A percentile compares a stretch with the other conserved stretches of the same genome.
Evolutionary conservation across 176 grass and related monocot species (phyloP).

Genomic region (Panicum miliaceum): DNA sequence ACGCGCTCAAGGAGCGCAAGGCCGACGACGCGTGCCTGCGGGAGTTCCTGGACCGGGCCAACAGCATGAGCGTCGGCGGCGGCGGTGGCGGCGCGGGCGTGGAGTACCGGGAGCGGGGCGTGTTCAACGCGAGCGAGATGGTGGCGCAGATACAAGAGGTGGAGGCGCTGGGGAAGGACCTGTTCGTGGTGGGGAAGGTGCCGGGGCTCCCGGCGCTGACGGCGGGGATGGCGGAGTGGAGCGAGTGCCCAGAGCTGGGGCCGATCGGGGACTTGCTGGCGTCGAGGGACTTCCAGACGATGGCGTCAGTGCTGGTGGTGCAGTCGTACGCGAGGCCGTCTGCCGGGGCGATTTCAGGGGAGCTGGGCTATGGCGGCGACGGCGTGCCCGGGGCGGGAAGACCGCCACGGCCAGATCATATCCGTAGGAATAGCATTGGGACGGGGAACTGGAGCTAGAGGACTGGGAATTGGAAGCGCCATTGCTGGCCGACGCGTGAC

Average conservation of each 20-base stretch:
- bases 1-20: constrained; percentile 49
- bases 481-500: no score
- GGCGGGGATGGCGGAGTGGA: constrained; percentile 72
- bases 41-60: constrained; percentile 47
- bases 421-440: not conserved
- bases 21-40: constrained; percentile 56
- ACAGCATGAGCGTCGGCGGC: not conserved
- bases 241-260: constrained; percentile 83
- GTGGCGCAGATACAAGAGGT: constrained; percentile 53
- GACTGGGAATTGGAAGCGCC: no score
- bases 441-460: not conserved
- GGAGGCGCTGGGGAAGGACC: constrained; percentile 53
- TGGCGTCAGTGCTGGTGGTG: constrained; percentile 64
- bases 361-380: constrained; percentile 3
- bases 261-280: constrained; percentile 73
- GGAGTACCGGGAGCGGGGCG: constrained; percentile 55
- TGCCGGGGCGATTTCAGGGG: not conserved
- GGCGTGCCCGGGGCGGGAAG: not conserved
- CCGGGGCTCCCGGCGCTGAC: constrained; percentile 53
- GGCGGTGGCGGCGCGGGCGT: constrained; percentile 22
- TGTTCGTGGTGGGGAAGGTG: constrained; percentile 64
- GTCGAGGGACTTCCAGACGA: constrained; percentile 64
- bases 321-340: constrained; percentile 45
- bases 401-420: constrained; percentile 13
- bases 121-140: constrained; percentile 65